Evolutionary conservation across 805 yeast genomes (phyloP), one percentile per base, ranked within the genome.

Genomic region (Saturnispora gosingensis): DNA sequence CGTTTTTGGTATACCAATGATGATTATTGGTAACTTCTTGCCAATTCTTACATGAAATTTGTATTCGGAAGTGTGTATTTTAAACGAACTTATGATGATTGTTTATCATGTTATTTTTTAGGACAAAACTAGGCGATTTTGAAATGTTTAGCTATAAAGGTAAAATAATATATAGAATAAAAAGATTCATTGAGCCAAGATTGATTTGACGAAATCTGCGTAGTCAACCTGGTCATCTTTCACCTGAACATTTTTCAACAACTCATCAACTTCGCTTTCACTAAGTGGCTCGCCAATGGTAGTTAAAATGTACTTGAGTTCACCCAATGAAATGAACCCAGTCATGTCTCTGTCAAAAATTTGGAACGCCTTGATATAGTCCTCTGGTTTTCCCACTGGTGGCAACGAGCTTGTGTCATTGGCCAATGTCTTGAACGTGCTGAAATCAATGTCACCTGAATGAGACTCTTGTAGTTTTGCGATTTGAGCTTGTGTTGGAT

Each of bases 241-340:
- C 52, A 90, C 90, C 61, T 85, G 86, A 53, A 95, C 95, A 58
- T 98, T 98, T 72, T 91, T 93, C 64, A 93, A 78, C 61, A 93
- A 78, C 70, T 95, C 99, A 61, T 91, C 97, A 50, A 93, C 97
- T 71, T 93, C 99, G 43, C 81, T 74, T 60, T 89, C 96, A 15
- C 85, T 70, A 60, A 93, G 74, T 71, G 90, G 90, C 71, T 93
- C 99, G 54, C 99, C 99, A 60, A 93, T 82, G 6, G 96, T 85
- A 34, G 99, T 93, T 64, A 93, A 76, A 67, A 93, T 89, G 71
- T 93, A 93, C 67, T 95, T 81, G 62, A 93, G 78, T 71, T 93
- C 98, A 53, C 99, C 99, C 44, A 93, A 96, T 40, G 97, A 95
- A 60, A 93, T 93, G 71, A 83, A 87, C 5, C 99, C 99, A 18